Conservation (phyloP, 306 rosid species). For the Delonix regia region DNA sequence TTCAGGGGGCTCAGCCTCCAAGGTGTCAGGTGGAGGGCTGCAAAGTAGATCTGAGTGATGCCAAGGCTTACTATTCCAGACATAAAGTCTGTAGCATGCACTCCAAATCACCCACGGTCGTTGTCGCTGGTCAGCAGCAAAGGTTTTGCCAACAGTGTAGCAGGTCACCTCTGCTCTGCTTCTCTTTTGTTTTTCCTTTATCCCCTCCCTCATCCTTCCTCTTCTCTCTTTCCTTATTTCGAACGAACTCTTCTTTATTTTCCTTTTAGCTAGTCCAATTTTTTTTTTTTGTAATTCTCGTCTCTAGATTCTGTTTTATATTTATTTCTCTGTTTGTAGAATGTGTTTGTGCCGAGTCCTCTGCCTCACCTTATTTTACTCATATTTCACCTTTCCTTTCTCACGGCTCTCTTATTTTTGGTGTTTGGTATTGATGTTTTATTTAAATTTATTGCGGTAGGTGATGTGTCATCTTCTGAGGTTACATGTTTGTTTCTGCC, state of each 20-base stretch:
- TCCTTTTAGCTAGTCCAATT: neutral
- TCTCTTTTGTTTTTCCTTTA: neutral
- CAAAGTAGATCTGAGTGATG: slow-evolving; percentile 80
- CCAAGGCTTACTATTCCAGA: slow-evolving; percentile 86
- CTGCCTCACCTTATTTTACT: neutral
- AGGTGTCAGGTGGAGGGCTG: slow-evolving; percentile 97
- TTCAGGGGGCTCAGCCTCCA: slow-evolving; percentile 63
- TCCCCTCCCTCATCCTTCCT: neutral
- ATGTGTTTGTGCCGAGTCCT: neutral
- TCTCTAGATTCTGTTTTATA: slow-evolving; percentile 27
- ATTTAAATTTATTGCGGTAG: neutral
- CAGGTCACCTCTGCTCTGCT: slow-evolving; percentile 44
- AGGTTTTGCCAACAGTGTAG: slow-evolving; percentile 99
- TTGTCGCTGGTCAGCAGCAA: slow-evolving; percentile 76
- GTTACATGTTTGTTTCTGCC: neutral
- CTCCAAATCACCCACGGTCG: slow-evolving; percentile 80
- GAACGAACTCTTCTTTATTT: neutral
- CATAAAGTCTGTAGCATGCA: slow-evolving; percentile 90
- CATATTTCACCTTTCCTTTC: neutral
- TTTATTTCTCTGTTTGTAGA: neutral
- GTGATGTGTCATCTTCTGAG: neutral
- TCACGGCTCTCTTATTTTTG: neutral
- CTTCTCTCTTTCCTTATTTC: neutral
- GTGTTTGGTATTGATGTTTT: neutral
- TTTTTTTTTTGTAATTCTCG: neutral